These are phyloP conservation scores for Pseudognaphalium luteoalbum DNA, from an alignment of 129 eudicot species.

Conservation along the genomic window DNA sequence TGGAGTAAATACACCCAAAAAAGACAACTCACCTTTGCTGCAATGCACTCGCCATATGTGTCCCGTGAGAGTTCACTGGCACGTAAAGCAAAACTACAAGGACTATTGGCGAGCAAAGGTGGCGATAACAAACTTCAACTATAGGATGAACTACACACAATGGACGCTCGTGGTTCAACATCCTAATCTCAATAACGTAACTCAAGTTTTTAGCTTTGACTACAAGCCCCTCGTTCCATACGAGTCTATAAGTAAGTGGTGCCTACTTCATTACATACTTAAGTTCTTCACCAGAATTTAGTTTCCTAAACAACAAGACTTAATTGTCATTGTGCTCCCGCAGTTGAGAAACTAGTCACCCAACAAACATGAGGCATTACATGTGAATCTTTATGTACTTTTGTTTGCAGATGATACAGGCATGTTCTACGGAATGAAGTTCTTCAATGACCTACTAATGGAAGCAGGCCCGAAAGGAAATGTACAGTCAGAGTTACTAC, in stretches of 20 bases:
- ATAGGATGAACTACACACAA: slow-evolving; percentile 67
- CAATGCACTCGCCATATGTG: slow-evolving; percentile 89
- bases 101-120: slow-evolving; percentile 80
- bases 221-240: slow-evolving; percentile 87
- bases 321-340: too few relatives aligned
- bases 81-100: slow-evolving; percentile 70
- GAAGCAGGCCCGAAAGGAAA: slow-evolving; percentile 81
- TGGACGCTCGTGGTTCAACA: slow-evolving; percentile 92
- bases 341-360: too few relatives aligned
- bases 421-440: slow-evolving; percentile 85
- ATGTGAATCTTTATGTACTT: neutral
- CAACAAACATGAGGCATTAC: too few relatives aligned
- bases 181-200: slow-evolving; percentile 80
- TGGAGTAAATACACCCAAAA: slow-evolving; percentile 62
- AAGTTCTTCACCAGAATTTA: too few relatives aligned
- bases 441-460: slow-evolving; percentile 81
- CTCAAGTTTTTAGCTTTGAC: slow-evolving; percentile 88
- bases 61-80: slow-evolving; percentile 81
- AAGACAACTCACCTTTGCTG: slow-evolving; percentile 59
- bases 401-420: slow-evolving; percentile 75
- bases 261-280: neutral
- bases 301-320: too few relatives aligned
- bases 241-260: slow-evolving; percentile 62
- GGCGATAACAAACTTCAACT: slow-evolving; percentile 68
- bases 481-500: slow-evolving; percentile 72